Base-by-base conservation (phyloP, 2,329 filamentous ascomycete species). In the Bisporella sp. region DNA sequence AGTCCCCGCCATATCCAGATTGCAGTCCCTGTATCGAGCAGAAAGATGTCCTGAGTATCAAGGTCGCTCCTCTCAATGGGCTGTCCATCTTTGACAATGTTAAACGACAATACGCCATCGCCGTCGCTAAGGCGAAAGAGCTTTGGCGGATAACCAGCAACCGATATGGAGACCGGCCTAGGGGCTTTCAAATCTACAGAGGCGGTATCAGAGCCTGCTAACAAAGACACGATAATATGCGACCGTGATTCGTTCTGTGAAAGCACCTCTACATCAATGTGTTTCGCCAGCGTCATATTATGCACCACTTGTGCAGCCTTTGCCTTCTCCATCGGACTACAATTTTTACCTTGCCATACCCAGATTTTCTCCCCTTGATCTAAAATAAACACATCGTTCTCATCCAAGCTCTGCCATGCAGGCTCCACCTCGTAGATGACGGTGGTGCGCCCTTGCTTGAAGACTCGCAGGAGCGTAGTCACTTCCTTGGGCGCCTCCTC, bases 1-100 rank as follows among this genome's bases (percentile, higher is more conserved):
- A 67, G 65, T 1, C 83, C 83, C 59, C 84, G 74, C 83, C 83
- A 86, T 2, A 86, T 79, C 81, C 82, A 87, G 33, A 86, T 69
- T 6, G 68, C 68, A 46, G 64, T 73, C 5, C 81, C 80, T 56
- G 83, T 79, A 53, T 78, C 75, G 21, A 84, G 70, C 21, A 87
- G 62, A 59, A 85, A 86, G 5, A 86, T 75, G 58, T 85, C 81
- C 43, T 74, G 70, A 40, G 72, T 73, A 54, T 82, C 73, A 5
- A 86, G 66, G 55, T 84, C 79, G 0, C 66, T 62, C 43, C 59
- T 63, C 4, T 66, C 60, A 11, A 82, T 71, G 1, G 59, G 61
- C 31, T 66, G 61, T 0, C 75, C 77, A 41, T 83, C 76, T 59
- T 79, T 82, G 54, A 83, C 73, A 3, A 81, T 66, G 44, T 76